Evolutionary conservation across 331 rosid species (phyloP).

Genomic region (Stylosanthes scabra): DNA sequence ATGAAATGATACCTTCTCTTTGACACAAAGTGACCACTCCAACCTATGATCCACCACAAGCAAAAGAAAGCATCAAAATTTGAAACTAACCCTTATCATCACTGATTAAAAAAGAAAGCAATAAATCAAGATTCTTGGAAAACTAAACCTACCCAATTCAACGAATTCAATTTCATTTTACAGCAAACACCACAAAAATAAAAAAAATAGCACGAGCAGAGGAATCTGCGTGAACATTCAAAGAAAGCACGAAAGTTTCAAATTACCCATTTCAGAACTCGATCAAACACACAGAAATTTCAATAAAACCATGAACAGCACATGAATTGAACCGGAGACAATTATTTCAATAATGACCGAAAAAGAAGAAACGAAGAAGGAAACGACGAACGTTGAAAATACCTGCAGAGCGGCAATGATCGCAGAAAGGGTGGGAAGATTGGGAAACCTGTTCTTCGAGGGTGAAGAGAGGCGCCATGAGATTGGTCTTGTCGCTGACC

Average conservation of each 20-base stretch:
- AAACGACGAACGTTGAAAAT: no score
- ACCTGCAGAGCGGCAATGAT: slow-evolving; percentile 86
- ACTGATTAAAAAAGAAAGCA: background rate
- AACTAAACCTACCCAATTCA: slow-evolving; percentile 10
- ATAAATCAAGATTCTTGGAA: slow-evolving; percentile 22
- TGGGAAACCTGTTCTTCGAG: slow-evolving; percentile 71
- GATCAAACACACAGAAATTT: background rate
- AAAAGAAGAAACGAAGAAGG: background rate
- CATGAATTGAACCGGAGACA: slow-evolving; percentile 2
- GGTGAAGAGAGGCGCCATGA: slow-evolving; percentile 74
- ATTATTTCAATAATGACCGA: background rate
- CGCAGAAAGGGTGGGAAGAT: slow-evolving; percentile 73
- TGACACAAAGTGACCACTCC: slow-evolving; percentile 89
- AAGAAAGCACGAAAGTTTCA: background rate
- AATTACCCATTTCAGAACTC: background rate
- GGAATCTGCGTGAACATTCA: background rate
- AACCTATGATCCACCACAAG: slow-evolving; percentile 55
- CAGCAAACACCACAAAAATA: background rate
- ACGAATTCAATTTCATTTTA: background rate
- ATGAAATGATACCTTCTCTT: slow-evolving; percentile 81
- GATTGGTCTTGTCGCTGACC: slow-evolving; percentile 57
- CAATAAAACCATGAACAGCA: background rate
- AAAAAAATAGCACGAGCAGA: background rate
- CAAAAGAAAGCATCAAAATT: slow-evolving; percentile 3
- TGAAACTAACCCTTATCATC: background rate